These are phyloP conservation scores for Centella asiatica DNA, from an alignment of 129 eudicot species.

Conservation along the genomic window DNA sequence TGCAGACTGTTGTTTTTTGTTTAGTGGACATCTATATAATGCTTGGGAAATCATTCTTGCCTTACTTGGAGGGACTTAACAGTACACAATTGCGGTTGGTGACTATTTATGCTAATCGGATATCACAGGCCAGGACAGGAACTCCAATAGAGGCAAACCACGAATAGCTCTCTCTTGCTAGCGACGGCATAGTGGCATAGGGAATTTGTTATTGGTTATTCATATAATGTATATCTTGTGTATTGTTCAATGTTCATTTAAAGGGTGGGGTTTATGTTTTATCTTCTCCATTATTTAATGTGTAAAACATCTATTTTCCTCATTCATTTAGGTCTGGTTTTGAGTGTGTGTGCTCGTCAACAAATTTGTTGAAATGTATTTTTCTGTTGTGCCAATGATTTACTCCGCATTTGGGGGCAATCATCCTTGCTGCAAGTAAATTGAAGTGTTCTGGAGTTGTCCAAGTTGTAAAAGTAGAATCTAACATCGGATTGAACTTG, in stretches of 20 bases:
- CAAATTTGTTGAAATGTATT: too few relatives aligned
- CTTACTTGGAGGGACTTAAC: conserved; percentile 87
- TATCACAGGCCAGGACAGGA: conserved; percentile 93
- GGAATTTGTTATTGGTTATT: conserved; percentile 7
- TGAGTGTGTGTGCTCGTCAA: conserved; percentile 8
- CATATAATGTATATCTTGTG: conserved; percentile 30
- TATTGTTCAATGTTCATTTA: conserved; percentile 20
- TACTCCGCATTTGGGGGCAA: not conserved
- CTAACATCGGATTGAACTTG: too few relatives aligned
- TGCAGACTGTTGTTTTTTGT: conserved; percentile 97
- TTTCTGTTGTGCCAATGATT: not conserved
- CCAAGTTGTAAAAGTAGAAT: not conserved
- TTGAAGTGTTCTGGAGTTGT: not conserved
- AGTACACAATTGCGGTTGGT: conserved; percentile 88
- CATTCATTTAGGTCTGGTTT: conserved; percentile 12
- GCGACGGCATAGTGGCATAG: not conserved
- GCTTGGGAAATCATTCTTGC: conserved; percentile 88
- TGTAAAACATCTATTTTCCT: conserved; percentile 1
- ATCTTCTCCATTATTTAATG: not conserved
- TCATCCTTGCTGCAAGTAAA: not conserved
- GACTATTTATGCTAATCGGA: conserved; percentile 89
- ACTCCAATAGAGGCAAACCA: conserved; percentile 48
- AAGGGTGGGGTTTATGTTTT: conserved; percentile 8
- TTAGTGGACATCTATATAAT: conserved; percentile 91
- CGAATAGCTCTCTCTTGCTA: conserved; percentile 20